These are phyloP conservation scores for Colletotrichum abscissum DNA, from an alignment of 2,329 filamentous ascomycete genomes.

Conservation along the genomic window DNA sequence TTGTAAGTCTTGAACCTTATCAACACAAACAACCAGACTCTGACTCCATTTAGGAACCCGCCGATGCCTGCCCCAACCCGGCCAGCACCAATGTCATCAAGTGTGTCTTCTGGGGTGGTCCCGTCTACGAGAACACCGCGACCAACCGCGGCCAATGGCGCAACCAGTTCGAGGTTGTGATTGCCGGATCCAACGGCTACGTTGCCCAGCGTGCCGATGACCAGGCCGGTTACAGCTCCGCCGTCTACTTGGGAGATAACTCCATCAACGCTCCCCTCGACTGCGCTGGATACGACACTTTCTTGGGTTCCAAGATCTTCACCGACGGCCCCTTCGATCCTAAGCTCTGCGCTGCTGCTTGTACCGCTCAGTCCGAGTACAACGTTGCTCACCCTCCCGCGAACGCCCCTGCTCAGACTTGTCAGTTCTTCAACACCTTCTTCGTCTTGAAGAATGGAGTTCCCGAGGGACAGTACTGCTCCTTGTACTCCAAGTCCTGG, in stretches of 20 bases:
- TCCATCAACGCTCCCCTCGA: background rate
- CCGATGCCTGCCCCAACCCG: conserved; percentile 4
- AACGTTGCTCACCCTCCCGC: background rate
- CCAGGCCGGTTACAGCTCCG: background rate
- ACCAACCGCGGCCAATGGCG: conserved; percentile 4
- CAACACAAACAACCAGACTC: background rate
- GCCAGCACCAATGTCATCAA: background rate
- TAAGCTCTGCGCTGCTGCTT: background rate
- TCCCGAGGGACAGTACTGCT: background rate
- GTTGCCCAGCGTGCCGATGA: background rate
- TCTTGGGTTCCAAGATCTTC: conserved; percentile 13
- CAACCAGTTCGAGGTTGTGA: background rate
- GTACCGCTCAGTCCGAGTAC: background rate
- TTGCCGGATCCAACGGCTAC: background rate
- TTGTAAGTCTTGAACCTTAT: background rate
- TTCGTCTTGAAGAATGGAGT: background rate
- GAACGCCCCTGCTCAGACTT: background rate
- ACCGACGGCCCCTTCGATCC: background rate
- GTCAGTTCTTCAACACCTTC: background rate
- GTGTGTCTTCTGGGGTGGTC: conserved; percentile 9
- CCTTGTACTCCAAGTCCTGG: conserved; percentile 5
- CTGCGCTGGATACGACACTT: conserved; percentile 1
- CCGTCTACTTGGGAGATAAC: background rate
- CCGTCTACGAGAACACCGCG: background rate
- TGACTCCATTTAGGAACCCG: background rate